Evolutionary conservation across 768 basidiomycete species (phyloP).

Genomic region (Steccherinum ochraceum): DNA sequence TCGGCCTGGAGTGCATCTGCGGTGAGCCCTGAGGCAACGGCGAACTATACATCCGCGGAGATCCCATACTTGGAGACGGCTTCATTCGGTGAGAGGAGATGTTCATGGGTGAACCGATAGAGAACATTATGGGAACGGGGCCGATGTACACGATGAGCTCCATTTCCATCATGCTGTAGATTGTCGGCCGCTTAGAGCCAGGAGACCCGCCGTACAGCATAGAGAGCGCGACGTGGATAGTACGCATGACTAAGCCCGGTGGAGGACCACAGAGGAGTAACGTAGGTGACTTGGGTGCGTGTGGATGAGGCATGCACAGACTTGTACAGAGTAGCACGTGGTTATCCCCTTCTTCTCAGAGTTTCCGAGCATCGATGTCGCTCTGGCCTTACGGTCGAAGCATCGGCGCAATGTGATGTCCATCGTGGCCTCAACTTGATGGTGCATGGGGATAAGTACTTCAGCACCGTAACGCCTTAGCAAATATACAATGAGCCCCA

Average conservation of each 20-base stretch:
- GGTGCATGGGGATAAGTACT: no score
- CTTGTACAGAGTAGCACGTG: no score
- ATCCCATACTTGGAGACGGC: slow-evolving; percentile 9
- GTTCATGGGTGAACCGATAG: slow-evolving; percentile 40
- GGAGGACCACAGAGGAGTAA: slow-evolving; percentile 17
- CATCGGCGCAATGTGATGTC: no score
- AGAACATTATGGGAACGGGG: slow-evolving; percentile 59
- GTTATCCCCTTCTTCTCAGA: no score
- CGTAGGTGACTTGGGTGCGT: slow-evolving; percentile 40
- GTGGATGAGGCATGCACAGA: slow-evolving; percentile 48
- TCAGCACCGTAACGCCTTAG: no score
- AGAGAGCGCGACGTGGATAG: slow-evolving; percentile 16
- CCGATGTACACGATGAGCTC: slow-evolving; percentile 45
- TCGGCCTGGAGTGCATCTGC: not conserved
- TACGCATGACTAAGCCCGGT: slow-evolving; percentile 20
- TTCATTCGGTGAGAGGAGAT: slow-evolving; percentile 21
- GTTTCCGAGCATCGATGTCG: no score
- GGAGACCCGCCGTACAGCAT: slow-evolving; percentile 14
- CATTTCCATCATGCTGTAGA: slow-evolving; percentile 50
- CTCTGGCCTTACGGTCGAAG: no score
- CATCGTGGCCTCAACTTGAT: no score
- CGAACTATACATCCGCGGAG: slow-evolving; percentile 1
- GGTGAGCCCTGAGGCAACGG: not conserved
- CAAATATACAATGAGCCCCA: no score
- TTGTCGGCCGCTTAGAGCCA: slow-evolving; percentile 39